A percentile compares a stretch with the other conserved stretches of the same genome.
Conservation (phyloP, 1,139 yeast species). For the Keqinozyma sinolaborantium region DNA sequence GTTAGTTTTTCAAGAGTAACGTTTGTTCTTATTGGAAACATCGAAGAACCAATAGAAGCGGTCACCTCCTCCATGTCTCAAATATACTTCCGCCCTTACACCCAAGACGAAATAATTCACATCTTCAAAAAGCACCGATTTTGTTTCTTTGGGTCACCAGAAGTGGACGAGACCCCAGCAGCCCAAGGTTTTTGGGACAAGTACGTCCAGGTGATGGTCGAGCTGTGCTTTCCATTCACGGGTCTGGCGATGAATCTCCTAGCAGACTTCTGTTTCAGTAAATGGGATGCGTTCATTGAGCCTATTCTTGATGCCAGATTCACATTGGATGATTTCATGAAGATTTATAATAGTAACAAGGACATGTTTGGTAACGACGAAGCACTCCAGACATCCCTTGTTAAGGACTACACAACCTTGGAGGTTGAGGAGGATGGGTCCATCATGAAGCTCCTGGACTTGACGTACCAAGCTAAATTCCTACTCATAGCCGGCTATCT, state of each 20-base stretch:
- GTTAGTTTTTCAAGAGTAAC: slow-evolving; percentile 25
- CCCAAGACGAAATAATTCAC: slow-evolving; percentile 32
- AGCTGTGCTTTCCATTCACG: slow-evolving; percentile 48
- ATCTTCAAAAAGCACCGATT: slow-evolving; percentile 30
- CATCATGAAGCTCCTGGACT: slow-evolving; percentile 22
- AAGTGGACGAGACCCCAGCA: slow-evolving; percentile 18
- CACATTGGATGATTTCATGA: slow-evolving; percentile 37
- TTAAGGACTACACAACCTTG: slow-evolving; percentile 22
- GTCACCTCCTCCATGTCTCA: slow-evolving; percentile 49
- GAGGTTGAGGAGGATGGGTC: slow-evolving; percentile 18
- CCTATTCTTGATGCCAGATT: slow-evolving; percentile 33
- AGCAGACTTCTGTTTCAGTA: slow-evolving; percentile 33
- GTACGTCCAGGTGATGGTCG: slow-evolving; percentile 49
- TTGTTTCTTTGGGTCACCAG: slow-evolving; percentile 19
- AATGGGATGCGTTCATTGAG: slow-evolving; percentile 52
- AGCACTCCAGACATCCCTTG: slow-evolving; percentile 32
- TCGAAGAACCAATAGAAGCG: slow-evolving; percentile 46
- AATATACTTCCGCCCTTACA: slow-evolving; percentile 45
- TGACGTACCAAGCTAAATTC: slow-evolving; percentile 58
- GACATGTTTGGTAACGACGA: slow-evolving; percentile 39
- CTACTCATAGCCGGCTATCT: slow-evolving; percentile 65
- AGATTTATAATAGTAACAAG: slow-evolving; percentile 42
- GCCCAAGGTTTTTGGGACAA: slow-evolving; percentile 42
- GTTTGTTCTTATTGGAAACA: slow-evolving; percentile 29
- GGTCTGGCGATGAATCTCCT: slow-evolving; percentile 50